Evolutionary conservation across 73 alveolate species (phyloP), one percentile per base, ranked within the genome.

Genomic region (Paramecium primaurelia): DNA sequence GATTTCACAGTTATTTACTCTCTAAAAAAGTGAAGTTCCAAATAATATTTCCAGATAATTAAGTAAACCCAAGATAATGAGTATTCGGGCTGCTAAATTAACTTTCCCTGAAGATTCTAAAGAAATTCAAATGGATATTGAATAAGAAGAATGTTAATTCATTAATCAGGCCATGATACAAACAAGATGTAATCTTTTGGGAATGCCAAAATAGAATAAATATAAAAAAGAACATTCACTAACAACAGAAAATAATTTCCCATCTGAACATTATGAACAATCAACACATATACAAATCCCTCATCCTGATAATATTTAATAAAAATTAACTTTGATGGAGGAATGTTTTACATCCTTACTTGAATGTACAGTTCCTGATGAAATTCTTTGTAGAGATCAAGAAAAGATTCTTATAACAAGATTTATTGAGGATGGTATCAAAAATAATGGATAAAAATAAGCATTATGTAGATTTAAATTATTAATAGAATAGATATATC

Each of bases 321-420:
- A 54, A 18, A 12, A 54, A 54, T 54, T 54, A 54, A 6, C 12
- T 16, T 22, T 54, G 4, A 54, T 54, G 69, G 69, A 54, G 22
- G 69, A 68, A 68, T 68, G 88, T 38, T 22, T 75, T 22, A 37
- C 42, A 10, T 75, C 88, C 3, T 54, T 87, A 8, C 47, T 59
- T 59, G 93, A 87, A 64, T 40, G 73, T 38, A 44, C 96, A 7
- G 32, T 85, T 7, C 99, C 99, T 0, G 95, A 95, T 10, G 86
- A 75, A 22, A 86, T 96, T n/a, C 97, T 96, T 12, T 96, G 99
- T 86, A 87, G 99, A 86, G 98, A 96, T 10, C 18, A 88, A 36
- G 99, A 96, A 80, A 91, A 80, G 92, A 58, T 69, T 34, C 44
- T 86, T n/a, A 95, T 96, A 20, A 84, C 68, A 34, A 93, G 96